A percentile compares a stretch with the other conserved stretches of the same genome.
Conservation (phyloP, 2,329 filamentous ascomycete genomes). For the Epichloe uncinata region DNA sequence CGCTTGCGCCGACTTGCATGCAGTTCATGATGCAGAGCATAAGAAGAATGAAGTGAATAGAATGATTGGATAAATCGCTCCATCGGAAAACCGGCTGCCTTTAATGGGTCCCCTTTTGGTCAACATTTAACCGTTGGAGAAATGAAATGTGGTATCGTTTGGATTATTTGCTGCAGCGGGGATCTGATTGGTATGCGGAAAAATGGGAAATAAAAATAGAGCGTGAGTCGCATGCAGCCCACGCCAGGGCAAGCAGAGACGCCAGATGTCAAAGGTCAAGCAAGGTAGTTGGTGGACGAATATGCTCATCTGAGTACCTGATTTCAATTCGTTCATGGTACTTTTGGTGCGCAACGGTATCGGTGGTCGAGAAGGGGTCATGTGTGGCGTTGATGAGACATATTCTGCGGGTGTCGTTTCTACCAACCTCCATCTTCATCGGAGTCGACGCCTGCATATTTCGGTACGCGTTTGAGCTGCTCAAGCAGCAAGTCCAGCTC, state of each 20-base stretch:
- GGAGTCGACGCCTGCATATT: slow-evolving; percentile 22
- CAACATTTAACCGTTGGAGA: background rate
- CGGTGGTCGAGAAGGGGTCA: background rate
- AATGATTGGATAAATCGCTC: slow-evolving; percentile 9
- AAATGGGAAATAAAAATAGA: slow-evolving; percentile 1
- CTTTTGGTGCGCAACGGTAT: background rate
- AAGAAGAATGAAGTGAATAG: slow-evolving; percentile 14
- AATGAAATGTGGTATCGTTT: slow-evolving; percentile 9
- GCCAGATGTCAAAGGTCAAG: slow-evolving; percentile 4
- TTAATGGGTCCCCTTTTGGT: background rate
- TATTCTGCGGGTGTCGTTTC: background rate
- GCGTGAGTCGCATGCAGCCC: background rate
- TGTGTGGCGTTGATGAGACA: background rate
- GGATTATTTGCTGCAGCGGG: slow-evolving; percentile 8
- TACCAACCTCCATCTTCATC: slow-evolving; percentile 16
- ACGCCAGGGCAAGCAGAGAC: background rate
- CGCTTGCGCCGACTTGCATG: slow-evolving; percentile 22
- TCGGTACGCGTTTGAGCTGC: slow-evolving; percentile 58
- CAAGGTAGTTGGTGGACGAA: background rate
- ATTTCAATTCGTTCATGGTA: background rate
- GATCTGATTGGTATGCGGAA: slow-evolving; percentile 12
- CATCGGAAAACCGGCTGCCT: slow-evolving; percentile 3
- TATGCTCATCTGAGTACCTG: background rate
- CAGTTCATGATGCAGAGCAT: slow-evolving; percentile 10
- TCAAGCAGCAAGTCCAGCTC: slow-evolving; percentile 71